A percentile compares a stretch with the other conserved stretches of the same genome.
Conservation (phyloP, 805 yeast genomes). For the Nakazawaea ambrosiae region DNA sequence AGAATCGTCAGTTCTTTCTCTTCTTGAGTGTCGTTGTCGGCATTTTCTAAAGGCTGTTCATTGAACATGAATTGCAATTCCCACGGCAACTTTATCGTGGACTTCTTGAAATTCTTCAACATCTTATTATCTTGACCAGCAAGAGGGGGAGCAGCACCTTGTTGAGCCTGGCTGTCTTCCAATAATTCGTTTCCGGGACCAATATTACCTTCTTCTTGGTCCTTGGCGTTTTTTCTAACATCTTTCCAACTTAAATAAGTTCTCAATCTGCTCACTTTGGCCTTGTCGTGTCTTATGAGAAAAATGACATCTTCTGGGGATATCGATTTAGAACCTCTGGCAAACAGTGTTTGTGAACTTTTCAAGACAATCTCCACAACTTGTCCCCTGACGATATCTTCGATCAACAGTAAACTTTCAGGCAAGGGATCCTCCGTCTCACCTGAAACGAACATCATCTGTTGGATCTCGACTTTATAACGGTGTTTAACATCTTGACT, state of each 20-base stretch:
- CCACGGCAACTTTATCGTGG: constrained; percentile 88
- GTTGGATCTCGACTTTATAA: constrained; percentile 90
- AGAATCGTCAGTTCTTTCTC: constrained; percentile 86
- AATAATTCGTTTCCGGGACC: constrained; percentile 27
- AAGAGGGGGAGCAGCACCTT: constrained; percentile 31
- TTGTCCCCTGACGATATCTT: constrained; percentile 92
- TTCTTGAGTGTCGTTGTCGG: constrained; percentile 65
- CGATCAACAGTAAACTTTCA: constrained; percentile 87
- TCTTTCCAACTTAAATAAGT: constrained; percentile 97
- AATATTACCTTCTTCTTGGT: constrained; percentile 46
- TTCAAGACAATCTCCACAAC: constrained; percentile 78
- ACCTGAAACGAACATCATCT: constrained; percentile 98
- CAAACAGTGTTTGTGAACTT: constrained; percentile 68
- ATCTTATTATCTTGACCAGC: constrained; percentile 37
- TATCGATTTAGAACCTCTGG: constrained; percentile 77
- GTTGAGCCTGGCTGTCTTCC: constrained; percentile 28
- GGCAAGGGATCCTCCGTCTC: constrained; percentile 92
- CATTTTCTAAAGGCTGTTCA: constrained; percentile 73
- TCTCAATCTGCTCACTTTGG: constrained; percentile 85
- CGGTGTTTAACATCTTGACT: constrained; percentile 40
- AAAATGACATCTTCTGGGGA: constrained; percentile 92
- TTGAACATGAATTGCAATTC: constrained; percentile 89
- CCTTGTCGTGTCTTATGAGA: constrained; percentile 84
- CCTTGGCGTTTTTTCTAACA: constrained; percentile 72
- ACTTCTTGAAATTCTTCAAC: constrained; percentile 59